Percentiles rank a stretch among this genome's conserved stretches.
Evolutionary conservation across 768 basidiomycete species (phyloP).

Genomic region (Stropharia rugosoannulata): DNA sequence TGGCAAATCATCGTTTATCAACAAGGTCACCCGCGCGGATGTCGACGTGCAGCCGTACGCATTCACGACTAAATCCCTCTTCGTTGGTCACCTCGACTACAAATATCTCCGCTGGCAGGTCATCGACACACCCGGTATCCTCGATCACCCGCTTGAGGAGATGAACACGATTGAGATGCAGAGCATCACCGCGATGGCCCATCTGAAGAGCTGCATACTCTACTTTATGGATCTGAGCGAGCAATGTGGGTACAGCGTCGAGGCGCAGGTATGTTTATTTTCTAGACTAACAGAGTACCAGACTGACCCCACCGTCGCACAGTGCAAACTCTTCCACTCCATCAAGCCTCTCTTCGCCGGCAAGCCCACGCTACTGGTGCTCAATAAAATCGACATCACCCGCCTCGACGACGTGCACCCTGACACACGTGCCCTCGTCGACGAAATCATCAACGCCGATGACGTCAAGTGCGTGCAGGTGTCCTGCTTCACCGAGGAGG

Average conservation of each 20-base stretch:
- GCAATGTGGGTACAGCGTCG: constrained; percentile 96
- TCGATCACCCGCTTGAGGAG: constrained; percentile 97
- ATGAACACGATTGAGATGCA: constrained; percentile 99
- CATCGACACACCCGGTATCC: constrained; percentile 97
- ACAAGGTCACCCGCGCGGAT: constrained; percentile 98
- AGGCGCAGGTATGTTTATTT: constrained; percentile 74
- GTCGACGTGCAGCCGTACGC: constrained; percentile 99
- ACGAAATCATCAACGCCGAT: constrained; percentile 80
- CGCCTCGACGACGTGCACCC: constrained; percentile 81
- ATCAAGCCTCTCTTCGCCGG: constrained; percentile 96
- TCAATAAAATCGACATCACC: constrained; percentile 97
- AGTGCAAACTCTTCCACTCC: constrained; percentile 99
- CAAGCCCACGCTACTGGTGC: constrained; percentile 91
- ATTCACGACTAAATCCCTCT: constrained; percentile 98
- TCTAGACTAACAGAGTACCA: neutral
- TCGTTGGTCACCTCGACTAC: constrained; percentile 98
- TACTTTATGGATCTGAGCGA: constrained; percentile 99
- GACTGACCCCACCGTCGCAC: constrained; percentile 3
- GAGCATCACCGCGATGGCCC: constrained; percentile 96
- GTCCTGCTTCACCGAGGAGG: constrained; percentile 95
- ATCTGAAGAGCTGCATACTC: constrained; percentile 89
- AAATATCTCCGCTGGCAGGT: constrained; percentile 99
- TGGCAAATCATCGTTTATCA: constrained; percentile 98
- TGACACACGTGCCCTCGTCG: constrained; percentile 76
- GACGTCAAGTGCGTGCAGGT: constrained; percentile 78